Evolutionary conservation across 306 rosid species (phyloP).

Genomic region (Purshia tridentata): DNA sequence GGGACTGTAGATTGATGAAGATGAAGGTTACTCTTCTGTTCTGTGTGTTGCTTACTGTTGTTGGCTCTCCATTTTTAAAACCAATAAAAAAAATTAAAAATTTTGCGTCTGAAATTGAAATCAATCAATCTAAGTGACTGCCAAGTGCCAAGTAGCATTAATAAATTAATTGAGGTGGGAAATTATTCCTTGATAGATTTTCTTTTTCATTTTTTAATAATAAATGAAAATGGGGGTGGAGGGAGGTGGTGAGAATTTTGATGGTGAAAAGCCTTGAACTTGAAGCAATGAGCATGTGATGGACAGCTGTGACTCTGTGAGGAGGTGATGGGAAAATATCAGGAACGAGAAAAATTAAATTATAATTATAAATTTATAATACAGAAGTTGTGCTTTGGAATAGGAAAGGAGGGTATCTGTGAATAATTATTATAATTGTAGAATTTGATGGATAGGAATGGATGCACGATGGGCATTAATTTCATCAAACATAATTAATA

Average conservation of each 20-base stretch:
- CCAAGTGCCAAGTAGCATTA: neutral
- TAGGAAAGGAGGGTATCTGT: neutral
- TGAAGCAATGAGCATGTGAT: neutral
- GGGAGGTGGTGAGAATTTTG: conserved; percentile 4
- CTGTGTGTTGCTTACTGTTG: neutral
- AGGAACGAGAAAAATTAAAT: neutral
- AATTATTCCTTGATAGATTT: conserved; percentile 3
- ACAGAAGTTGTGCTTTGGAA: neutral
- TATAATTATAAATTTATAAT: too few species aligned
- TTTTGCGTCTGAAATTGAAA: too few species aligned
- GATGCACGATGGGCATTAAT: neutral
- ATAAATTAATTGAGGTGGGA: neutral
- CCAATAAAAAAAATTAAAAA: too few species aligned
- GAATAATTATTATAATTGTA: neutral
- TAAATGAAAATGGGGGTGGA: neutral
- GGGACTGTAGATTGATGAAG: neutral
- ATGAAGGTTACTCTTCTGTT: neutral
- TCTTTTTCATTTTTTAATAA: neutral
- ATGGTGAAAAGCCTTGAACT: neutral
- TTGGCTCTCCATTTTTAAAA: neutral
- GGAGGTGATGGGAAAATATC: neutral
- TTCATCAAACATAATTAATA: neutral
- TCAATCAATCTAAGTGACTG: too few species aligned
- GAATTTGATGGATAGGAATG: neutral
- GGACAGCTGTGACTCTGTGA: neutral